Conservation (phyloP, 495 filamentous ascomycete genomes). For the Penicillium manginii region DNA sequence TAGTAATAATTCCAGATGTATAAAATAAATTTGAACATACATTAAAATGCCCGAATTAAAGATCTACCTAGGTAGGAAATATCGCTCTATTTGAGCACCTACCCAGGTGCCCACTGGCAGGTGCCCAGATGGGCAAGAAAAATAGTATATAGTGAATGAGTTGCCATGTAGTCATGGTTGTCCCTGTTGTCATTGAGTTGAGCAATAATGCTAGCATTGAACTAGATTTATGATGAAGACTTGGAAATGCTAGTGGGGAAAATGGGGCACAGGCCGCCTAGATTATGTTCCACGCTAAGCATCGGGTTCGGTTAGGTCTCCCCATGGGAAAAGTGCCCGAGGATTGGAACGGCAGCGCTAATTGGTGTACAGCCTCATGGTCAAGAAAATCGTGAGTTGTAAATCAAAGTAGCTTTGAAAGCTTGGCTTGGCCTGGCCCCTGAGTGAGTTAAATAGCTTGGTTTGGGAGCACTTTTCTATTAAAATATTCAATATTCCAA, state of each 20-base stretch:
- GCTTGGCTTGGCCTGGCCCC: neutral
- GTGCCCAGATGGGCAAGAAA: no score
- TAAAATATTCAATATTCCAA: neutral
- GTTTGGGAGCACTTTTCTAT: neutral
- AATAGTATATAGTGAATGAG: no score
- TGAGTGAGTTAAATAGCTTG: neutral
- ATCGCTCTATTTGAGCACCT: no score
- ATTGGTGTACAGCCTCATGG: neutral
- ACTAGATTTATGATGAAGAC: no score
- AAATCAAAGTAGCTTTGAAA: neutral
- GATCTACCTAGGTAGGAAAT: no score
- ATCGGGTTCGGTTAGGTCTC: conserved; percentile 10
- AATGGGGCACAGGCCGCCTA: neutral
- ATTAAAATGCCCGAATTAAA: no score
- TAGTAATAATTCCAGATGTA: no score
- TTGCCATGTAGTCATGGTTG: no score
- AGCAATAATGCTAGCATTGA: no score
- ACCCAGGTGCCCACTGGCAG: no score
- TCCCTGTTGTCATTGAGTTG: no score
- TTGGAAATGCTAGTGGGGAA: neutral
- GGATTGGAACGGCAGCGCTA: neutral
- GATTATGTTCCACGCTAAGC: neutral
- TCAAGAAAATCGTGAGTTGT: neutral
- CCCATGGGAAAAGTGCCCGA: neutral
- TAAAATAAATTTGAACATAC: no score